A percentile compares a stretch with the other conserved stretches of the same genome.
Conservation (phyloP, 192 early-diverging fungal genomes). For the Geranomyces variabilis region DNA sequence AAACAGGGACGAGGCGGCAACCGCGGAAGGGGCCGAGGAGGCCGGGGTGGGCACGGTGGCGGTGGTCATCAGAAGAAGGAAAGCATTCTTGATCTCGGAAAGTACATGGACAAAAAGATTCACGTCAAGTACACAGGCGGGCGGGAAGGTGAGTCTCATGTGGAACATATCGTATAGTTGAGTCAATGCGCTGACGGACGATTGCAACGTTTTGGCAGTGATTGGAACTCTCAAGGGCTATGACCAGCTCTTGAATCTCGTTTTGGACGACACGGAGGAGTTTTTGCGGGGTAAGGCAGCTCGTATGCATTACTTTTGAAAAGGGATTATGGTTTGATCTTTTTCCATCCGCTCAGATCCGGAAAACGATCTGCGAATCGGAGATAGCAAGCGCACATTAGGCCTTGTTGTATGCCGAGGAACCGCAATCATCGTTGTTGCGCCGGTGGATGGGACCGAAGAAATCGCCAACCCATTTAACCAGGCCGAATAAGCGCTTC, state of each 20-base stretch:
- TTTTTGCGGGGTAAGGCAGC: slow-evolving; percentile 65
- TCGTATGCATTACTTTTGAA: slow-evolving; percentile 4
- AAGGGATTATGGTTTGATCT: background rate
- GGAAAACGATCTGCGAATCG: slow-evolving; percentile 27
- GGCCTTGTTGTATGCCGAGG: slow-evolving; percentile 90
- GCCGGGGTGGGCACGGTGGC: slow-evolving; percentile 53
- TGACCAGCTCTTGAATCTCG: slow-evolving; percentile 91
- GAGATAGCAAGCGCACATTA: slow-evolving; percentile 66
- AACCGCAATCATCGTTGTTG: slow-evolving; percentile 86
- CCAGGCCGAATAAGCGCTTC: slow-evolving; percentile 17
- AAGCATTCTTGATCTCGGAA: slow-evolving; percentile 88
- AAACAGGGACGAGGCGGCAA: slow-evolving; percentile 51
- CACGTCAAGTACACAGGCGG: slow-evolving; percentile 92
- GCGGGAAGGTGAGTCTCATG: slow-evolving; percentile 73
- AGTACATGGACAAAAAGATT: slow-evolving; percentile 92
- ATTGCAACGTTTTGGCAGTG: slow-evolving; percentile 54
- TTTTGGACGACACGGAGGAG: slow-evolving; percentile 91
- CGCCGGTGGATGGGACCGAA: slow-evolving; percentile 86
- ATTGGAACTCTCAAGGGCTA: slow-evolving; percentile 88
- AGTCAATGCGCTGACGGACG: background rate
- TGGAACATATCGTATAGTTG: background rate
- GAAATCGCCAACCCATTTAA: slow-evolving; percentile 90
- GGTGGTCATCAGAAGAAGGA: slow-evolving; percentile 59
- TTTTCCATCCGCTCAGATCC: slow-evolving; percentile 26
- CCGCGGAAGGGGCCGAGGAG: slow-evolving; percentile 55